These are phyloP conservation scores for Lasiosphaeria miniovina DNA, from an alignment of 495 filamentous ascomycete genomes.

Conservation along the genomic window DNA sequence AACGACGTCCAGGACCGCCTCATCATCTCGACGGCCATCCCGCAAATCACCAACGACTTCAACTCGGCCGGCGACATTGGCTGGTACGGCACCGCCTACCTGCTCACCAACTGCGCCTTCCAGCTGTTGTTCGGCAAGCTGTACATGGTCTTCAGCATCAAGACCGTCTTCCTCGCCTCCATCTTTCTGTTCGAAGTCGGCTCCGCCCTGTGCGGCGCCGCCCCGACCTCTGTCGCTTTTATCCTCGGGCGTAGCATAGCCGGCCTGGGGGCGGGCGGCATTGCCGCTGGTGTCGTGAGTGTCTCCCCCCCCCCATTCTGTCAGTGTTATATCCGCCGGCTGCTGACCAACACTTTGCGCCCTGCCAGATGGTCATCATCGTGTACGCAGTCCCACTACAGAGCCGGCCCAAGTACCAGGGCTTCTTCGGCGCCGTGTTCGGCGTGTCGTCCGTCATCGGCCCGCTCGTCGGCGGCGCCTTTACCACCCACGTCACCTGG, in stretches of 20 bases:
- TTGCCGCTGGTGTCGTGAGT: background rate
- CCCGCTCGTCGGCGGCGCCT: constrained; percentile 47
- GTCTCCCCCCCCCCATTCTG: too few species aligned
- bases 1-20: too few species aligned
- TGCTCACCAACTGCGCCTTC: constrained; percentile 47
- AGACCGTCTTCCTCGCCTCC: constrained; percentile 39
- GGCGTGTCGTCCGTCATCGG: constrained; percentile 21
- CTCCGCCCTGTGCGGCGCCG: constrained; percentile 51
- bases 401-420: constrained; percentile 37
- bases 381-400: constrained; percentile 45
- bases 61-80: constrained; percentile 42
- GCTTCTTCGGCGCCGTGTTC: constrained; percentile 21
- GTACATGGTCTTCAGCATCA: constrained; percentile 44
- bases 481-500: constrained; percentile 36
- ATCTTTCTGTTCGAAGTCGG: constrained; percentile 49
- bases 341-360: background rate
- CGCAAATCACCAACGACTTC: constrained; percentile 46
- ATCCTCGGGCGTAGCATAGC: constrained; percentile 46
- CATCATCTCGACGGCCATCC: background rate
- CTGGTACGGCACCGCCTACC: constrained; percentile 8
- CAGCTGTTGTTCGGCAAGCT: constrained; percentile 17
- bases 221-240: constrained; percentile 45
- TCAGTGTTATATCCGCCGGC: too few species aligned
- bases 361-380: constrained; percentile 37
- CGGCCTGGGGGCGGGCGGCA: constrained; percentile 4